Percentiles rank a stretch among this genome's conserved stretches.
Conservation (phyloP, 2,329 filamentous ascomycete genomes). For the Alternaria brassicicola region DNA sequence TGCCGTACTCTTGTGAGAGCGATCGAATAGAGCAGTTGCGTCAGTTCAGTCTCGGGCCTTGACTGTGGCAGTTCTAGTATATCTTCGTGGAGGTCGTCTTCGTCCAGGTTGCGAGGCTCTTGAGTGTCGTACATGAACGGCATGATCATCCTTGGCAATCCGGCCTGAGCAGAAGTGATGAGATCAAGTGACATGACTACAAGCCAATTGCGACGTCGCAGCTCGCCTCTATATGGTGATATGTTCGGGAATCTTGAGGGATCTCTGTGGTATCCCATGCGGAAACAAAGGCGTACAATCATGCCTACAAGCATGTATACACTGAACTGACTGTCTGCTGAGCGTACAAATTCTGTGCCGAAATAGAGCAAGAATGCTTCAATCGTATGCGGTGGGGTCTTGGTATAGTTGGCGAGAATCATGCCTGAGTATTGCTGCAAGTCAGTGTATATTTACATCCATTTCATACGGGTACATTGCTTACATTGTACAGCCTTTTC, state of each 20-base stretch:
- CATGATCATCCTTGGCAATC: slow-evolving; percentile 49
- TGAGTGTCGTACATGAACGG: slow-evolving; percentile 48
- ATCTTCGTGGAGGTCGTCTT: slow-evolving; percentile 51
- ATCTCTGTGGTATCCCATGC: slow-evolving; percentile 55
- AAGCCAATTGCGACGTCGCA: slow-evolving; percentile 67
- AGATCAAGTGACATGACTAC: slow-evolving; percentile 54
- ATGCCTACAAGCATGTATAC: slow-evolving; percentile 39
- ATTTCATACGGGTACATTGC: background rate
- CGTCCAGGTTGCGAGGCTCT: slow-evolving; percentile 50
- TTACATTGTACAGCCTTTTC: slow-evolving; percentile 40
- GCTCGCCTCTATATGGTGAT: slow-evolving; percentile 63
- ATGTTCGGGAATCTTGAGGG: slow-evolving; percentile 46
- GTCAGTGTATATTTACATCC: background rate
- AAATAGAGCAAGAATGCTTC: slow-evolving; percentile 42
- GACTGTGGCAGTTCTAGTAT: slow-evolving; percentile 40
- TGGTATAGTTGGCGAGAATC: slow-evolving; percentile 43
- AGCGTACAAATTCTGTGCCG: slow-evolving; percentile 37
- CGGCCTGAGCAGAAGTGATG: slow-evolving; percentile 47
- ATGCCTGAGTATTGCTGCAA: slow-evolving; percentile 6
- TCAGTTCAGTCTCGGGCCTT: slow-evolving; percentile 36
- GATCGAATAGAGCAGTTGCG: slow-evolving; percentile 35
- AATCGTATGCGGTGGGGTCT: slow-evolving; percentile 44
- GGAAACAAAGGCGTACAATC: slow-evolving; percentile 42
- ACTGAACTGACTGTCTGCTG: slow-evolving; percentile 38
- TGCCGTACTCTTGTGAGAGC: slow-evolving; percentile 32